Conservation (phyloP, 768 basidiomycete genomes). For the Albatrellus ellisii region DNA sequence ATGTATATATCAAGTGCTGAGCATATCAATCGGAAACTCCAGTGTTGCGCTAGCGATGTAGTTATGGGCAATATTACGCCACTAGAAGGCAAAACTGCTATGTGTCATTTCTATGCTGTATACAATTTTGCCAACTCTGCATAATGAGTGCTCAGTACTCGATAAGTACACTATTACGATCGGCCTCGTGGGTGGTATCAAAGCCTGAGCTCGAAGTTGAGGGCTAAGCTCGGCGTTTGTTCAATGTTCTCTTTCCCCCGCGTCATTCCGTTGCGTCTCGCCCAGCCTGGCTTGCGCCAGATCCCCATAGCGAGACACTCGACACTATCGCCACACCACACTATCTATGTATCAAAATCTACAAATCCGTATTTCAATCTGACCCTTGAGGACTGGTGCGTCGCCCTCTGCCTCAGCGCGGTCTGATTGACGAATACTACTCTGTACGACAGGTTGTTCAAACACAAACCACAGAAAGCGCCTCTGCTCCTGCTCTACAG, state of each 20-base stretch:
- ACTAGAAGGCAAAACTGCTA: too few relatives aligned
- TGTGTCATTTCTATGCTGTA: too few relatives aligned
- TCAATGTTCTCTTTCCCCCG: not conserved
- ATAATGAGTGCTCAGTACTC: too few relatives aligned
- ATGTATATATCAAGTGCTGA: constrained; percentile 21
- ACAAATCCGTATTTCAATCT: constrained; percentile 84
- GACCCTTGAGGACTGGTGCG: constrained; percentile 81
- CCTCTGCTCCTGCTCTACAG: constrained; percentile 83
- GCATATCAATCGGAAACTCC: too few relatives aligned
- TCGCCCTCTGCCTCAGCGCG: constrained; percentile 18
- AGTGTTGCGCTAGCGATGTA: too few relatives aligned
- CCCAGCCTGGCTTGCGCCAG: constrained; percentile 3
- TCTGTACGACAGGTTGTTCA: constrained; percentile 52
- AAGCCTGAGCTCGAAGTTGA: too few relatives aligned
- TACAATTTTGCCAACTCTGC: too few relatives aligned
- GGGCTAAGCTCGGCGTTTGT: not conserved
- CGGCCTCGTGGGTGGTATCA: too few relatives aligned
- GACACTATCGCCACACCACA: constrained; percentile 20
- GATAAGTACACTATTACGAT: too few relatives aligned
- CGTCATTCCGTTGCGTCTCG: constrained; percentile 1
- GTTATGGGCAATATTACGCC: too few relatives aligned
- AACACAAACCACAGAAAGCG: constrained; percentile 48
- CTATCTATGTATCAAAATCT: constrained; percentile 64
- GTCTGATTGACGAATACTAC: constrained; percentile 12
- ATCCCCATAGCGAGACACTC: constrained; percentile 4